Conservation (phyloP, 179 eudicot species). For the Patellifolia procumbens region DNA sequence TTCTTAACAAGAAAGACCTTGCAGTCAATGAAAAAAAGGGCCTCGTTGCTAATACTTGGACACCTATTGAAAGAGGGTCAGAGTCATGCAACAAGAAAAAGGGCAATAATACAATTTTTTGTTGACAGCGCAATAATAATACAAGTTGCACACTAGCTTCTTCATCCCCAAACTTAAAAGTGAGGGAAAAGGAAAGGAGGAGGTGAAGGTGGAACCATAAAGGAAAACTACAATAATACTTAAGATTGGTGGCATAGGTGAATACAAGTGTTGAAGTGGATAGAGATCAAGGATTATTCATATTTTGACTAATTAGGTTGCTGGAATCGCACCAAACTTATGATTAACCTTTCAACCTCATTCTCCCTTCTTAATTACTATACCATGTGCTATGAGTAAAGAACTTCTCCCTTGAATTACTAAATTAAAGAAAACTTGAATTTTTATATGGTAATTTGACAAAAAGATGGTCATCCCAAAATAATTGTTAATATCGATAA, state of each 20-base stretch:
- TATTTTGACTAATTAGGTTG: not conserved
- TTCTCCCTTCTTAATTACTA: not conserved
- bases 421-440: not conserved
- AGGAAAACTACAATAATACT: not conserved
- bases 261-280: not conserved
- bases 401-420: not conserved
- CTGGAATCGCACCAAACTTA: conserved; percentile 9
- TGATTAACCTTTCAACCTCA: not conserved
- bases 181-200: not conserved
- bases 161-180: not conserved
- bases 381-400: not conserved
- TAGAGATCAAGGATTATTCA: not conserved
- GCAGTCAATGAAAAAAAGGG: not conserved
- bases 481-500: no score
- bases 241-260: not conserved
- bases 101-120: not conserved
- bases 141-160: not conserved
- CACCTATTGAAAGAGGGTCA: not conserved
- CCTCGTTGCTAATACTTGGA: not conserved
- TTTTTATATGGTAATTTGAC: no score
- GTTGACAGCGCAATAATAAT: no score
- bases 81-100: not conserved
- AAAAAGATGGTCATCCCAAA: no score
- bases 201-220: not conserved
- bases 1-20: not conserved